Base-by-base conservation (phyloP, 805 yeast genomes). In the Suhomyces faveliae region DNA sequence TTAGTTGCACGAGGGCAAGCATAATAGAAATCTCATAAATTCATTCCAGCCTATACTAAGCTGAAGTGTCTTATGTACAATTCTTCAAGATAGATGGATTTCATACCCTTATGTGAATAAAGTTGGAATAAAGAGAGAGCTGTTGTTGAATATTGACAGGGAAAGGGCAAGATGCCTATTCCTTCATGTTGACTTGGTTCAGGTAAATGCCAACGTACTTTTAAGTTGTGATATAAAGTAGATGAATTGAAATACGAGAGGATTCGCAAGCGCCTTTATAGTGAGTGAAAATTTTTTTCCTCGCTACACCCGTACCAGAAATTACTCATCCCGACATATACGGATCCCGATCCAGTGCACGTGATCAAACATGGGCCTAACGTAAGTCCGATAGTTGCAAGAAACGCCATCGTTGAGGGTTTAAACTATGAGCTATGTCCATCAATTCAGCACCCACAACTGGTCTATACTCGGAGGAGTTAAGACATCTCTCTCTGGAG, bases 401-500 rank as follows among this genome's bases (percentile, higher is more conserved):
- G 30, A 27, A n/a, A 27, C 30, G 30, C 30, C 30, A 27, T 27
- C 30, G 30, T 27, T 15, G n/a, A n/a, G 30, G 2, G 30, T n/a
- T n/a, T 12, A 7, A 15, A 42, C 13, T 10, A 29, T 29, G 38
- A 12, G 19, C 13, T 20, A 30, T 29, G 38, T 42, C 37, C n/a
- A 40, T 40, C 11, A 23, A 24, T 4, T 5, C 20, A 9, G 13
- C 30, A 19, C 13, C 25, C 11, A 25, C 30, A 19, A 19, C 20
- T 29, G 43, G 21, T 21, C n/a, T 50, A 42, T 42, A 51, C 9
- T 43, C 40, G 19, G 48, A 52, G 8, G 20, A 17, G n/a, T 25
- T 24, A 24, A 40, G 35, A 19, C 41, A 12, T 2, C 29, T 61
- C 13, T 64, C 70, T 17, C 58, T 51, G 62, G 52, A 43, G 44